phyloP scores from a whole-genome alignment of 2,329 filamentous ascomycete genomes.

The Didymella keratinophila region DNA sequence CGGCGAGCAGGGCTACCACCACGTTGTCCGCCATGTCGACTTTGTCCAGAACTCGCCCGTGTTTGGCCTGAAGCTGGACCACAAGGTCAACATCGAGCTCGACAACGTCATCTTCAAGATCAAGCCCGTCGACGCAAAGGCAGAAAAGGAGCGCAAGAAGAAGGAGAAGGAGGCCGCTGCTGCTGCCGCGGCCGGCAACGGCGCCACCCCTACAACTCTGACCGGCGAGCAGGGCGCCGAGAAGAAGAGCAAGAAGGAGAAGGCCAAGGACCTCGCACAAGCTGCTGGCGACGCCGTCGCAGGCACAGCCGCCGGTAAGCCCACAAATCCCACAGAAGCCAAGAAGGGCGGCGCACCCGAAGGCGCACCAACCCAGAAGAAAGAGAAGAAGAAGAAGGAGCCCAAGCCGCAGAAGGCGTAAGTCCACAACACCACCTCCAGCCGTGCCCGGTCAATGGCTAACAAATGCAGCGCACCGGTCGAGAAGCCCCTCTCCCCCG shows the following conservation, averaged over 20 bases:
- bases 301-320: conserved; percentile 55
- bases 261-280: conserved; percentile 62
- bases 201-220: conserved; percentile 52
- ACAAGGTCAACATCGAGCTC: conserved; percentile 81
- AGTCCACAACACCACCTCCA: conserved; percentile 11
- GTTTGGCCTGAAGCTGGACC: conserved; percentile 73
- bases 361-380: conserved; percentile 62
- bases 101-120: conserved; percentile 86
- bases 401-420: conserved; percentile 71
- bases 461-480: conserved; percentile 59
- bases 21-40: conserved; percentile 90
- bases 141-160: conserved; percentile 95
- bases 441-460: conserved; percentile 12
- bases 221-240: conserved; percentile 45
- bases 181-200: conserved; percentile 63
- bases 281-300: conserved; percentile 61
- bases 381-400: conserved; percentile 90
- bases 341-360: conserved; percentile 43
- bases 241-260: conserved; percentile 57
- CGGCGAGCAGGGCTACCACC: conserved; percentile 85
- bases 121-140: conserved; percentile 88
- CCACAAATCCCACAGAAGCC: conserved; percentile 24
- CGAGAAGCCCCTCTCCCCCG: conserved; percentile 79
- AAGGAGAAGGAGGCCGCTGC: conserved; percentile 82
- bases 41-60: conserved; percentile 89